Conservation (phyloP, 2,329 filamentous ascomycete genomes). For the Penicillium thymicola region DNA sequence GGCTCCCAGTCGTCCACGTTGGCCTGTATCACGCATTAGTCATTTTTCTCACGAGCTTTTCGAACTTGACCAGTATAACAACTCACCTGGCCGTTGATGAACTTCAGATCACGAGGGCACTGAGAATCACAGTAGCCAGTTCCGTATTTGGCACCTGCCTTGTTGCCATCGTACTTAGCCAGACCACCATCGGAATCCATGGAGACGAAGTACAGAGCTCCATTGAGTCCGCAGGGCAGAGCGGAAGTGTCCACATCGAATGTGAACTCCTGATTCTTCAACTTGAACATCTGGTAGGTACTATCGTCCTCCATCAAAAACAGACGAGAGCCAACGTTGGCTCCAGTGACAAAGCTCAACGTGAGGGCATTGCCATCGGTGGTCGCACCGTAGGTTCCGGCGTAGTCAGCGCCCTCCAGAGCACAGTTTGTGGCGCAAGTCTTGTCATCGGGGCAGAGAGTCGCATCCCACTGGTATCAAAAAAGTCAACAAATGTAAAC, state of each 20-base stretch:
- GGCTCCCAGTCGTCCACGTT: conserved; percentile 55
- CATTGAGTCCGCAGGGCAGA: conserved; percentile 68
- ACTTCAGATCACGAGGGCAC: conserved; percentile 52
- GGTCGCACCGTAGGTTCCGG: conserved; percentile 51
- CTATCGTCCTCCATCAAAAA: conserved; percentile 63
- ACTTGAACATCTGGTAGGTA: conserved; percentile 63
- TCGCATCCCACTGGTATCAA: conserved; percentile 41
- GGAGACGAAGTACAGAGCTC: conserved; percentile 63
- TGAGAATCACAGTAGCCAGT: conserved; percentile 64
- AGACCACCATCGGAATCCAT: conserved; percentile 62
- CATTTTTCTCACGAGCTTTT: background rate
- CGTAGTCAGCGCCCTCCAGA: conserved; percentile 56
- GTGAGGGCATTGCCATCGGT: conserved; percentile 49
- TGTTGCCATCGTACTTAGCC: conserved; percentile 50
- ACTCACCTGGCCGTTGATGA: conserved; percentile 38
- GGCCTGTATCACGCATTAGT: conserved; percentile 30
- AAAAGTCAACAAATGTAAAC: background rate
- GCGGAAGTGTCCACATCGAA: conserved; percentile 70
- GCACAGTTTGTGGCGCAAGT: conserved; percentile 57
- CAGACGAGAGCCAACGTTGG: conserved; percentile 52
- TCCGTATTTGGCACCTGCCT: conserved; percentile 59
- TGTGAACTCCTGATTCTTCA: conserved; percentile 66
- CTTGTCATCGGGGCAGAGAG: conserved; percentile 48
- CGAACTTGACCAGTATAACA: background rate
- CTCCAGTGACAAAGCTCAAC: conserved; percentile 48